These are phyloP conservation scores for Phallus indusiatus DNA, from an alignment of 768 basidiomycete species.

Conservation along the genomic window DNA sequence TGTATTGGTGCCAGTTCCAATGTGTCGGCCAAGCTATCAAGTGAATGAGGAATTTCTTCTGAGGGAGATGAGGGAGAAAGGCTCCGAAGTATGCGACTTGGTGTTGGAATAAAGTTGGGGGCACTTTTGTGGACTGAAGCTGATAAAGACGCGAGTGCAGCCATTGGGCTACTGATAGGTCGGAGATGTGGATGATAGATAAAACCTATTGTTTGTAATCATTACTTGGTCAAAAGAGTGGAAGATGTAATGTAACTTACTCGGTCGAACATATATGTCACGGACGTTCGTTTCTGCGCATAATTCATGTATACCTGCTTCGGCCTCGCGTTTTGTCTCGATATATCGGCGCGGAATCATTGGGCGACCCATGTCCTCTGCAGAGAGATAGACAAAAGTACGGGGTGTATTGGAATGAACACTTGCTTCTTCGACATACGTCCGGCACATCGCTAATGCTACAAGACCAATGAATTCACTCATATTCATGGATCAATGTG, in stretches of 20 bases:
- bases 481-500: constrained; percentile 1
- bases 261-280: constrained; percentile 80
- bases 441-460: constrained; percentile 72
- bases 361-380: constrained; percentile 88
- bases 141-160: constrained; percentile 75
- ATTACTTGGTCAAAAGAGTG: not conserved
- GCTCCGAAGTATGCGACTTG: constrained; percentile 51
- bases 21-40: constrained; percentile 67
- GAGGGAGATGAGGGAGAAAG: constrained; percentile 21
- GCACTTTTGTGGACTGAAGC: constrained; percentile 56
- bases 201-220: constrained; percentile 58
- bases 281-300: constrained; percentile 38
- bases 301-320: constrained; percentile 52
- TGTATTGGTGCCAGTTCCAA: constrained; percentile 86
- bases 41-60: constrained; percentile 31
- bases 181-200: constrained; percentile 94
- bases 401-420: constrained; percentile 21
- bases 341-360: constrained; percentile 82
- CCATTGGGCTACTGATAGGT: constrained; percentile 80
- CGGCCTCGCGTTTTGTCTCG: constrained; percentile 89
- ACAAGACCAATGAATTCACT: constrained; percentile 14
- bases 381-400: constrained; percentile 85
- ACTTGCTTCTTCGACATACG: constrained; percentile 40
- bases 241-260: constrained; percentile 37
- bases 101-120: constrained; percentile 50